Base-by-base conservation (phyloP, 2,329 filamentous ascomycete genomes). In the Microcyclosporella mali region DNA sequence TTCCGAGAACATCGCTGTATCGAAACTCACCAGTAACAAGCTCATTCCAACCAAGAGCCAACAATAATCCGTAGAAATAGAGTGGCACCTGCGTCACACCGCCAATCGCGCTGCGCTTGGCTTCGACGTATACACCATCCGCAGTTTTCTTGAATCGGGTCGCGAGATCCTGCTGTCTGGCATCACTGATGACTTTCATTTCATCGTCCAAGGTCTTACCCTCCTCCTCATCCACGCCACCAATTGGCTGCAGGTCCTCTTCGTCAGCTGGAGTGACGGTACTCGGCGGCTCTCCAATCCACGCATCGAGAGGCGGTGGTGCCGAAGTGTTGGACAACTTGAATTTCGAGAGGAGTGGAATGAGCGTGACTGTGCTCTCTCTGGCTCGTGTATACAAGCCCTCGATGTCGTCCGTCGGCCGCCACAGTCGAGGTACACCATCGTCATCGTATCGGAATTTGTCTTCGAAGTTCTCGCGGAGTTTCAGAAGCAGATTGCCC, bases 31-130 rank as follows among this genome's bases (percentile, higher is more conserved):
- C 88, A 60, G 89, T 86, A 54, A 94, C 72, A 51, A 98, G 89
- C 68, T 98, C 92, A 67, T 98, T 98, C 92, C 92, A 98, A n/a
- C 92, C 92, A 37, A 98, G 74, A 16, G 88, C 86, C 52, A 98
- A 71, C 43, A 98, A 73, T 43, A 97, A 66, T 32, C 81, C 87
- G 58, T 95, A 98, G 66, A 98, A 95, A 68, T 95, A 97, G 49
- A 94, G 70, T 4, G 92, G 92, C 37, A 98, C 82, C 66, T 95
- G 89, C 3, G 89, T 86, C 57, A 98, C 86, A 44, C 90, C 89
- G 41, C 92, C 92, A 62, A 98, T 94, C 32, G 92, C 92, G 62
- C 90, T 89, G 45, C 92, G 81, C 75, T 98, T 98, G 37, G 92
- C 92, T 70, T 98, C 92, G 32, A 98, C 89, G 58, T 95, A 98